Conservation (phyloP, 371 early-diverging fungal species). For the Haplosporangium sp. region DNA sequence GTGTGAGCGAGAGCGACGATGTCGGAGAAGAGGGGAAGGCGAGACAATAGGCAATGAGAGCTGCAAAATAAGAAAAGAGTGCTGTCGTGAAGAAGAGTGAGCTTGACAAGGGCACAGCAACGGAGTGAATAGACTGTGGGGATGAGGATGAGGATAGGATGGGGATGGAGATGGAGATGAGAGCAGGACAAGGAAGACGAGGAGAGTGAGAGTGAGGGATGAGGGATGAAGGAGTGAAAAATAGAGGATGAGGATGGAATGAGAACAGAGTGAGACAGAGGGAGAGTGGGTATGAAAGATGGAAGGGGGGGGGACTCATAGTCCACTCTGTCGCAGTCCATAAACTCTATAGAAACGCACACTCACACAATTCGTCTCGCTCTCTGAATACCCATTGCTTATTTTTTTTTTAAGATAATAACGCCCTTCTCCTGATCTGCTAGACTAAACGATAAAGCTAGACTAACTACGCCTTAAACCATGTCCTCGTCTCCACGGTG, state of each 20-base stretch:
- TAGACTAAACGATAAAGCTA: slow-evolving; percentile 2
- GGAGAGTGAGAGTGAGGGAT: neutral
- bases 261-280: neutral
- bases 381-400: neutral
- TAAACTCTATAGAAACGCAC: no score
- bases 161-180: neutral
- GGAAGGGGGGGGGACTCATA: no score
- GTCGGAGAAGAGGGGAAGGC: neutral
- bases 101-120: neutral
- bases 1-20: no score
- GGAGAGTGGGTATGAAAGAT: neutral
- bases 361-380: no score
- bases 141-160: neutral
- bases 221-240: neutral
- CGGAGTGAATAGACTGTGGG: neutral
- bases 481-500: slow-evolving; percentile 45
- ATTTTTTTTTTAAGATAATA: no score
- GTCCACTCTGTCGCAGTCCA: no score
- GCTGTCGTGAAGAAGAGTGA: neutral
- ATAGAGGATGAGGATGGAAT: neutral
- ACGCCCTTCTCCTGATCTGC: no score
- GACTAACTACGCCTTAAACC: slow-evolving; percentile 17
- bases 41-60: neutral
- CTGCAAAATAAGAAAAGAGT: neutral
- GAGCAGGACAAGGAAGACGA: neutral